Evolutionary conservation across 495 filamentous ascomycete genomes (phyloP).

Genomic region (Pseudevernia furfuracea): DNA sequence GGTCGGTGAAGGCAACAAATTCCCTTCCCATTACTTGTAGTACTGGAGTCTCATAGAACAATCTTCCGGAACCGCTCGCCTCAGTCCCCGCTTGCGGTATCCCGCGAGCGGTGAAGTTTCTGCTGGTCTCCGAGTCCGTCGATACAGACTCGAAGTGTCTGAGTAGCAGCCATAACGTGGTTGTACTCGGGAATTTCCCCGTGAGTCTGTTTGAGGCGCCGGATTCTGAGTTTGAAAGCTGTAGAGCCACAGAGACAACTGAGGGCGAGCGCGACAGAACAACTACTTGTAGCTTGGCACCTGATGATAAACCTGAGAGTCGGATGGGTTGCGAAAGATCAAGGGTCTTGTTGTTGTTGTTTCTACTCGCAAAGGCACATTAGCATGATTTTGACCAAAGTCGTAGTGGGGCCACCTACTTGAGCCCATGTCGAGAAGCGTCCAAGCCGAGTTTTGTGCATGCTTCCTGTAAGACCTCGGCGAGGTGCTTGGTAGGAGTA

Average conservation of each 20-base stretch:
- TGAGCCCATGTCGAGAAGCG: constrained; percentile 68
- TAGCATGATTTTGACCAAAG: not conserved
- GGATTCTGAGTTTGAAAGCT: constrained; percentile 62
- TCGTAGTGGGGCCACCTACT: constrained; percentile 43
- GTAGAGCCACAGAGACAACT: constrained; percentile 75
- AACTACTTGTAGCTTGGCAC: constrained; percentile 90
- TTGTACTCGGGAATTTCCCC: constrained; percentile 77
- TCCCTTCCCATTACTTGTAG: constrained; percentile 73
- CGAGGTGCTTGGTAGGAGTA: constrained; percentile 66
- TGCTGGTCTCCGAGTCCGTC: constrained; percentile 43
- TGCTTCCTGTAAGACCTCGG: constrained; percentile 78
- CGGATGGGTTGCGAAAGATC: constrained; percentile 79
- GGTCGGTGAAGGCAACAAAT: constrained; percentile 62
- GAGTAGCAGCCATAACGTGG: constrained; percentile 77
- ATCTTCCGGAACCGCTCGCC: constrained; percentile 55
- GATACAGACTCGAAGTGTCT: constrained; percentile 75
- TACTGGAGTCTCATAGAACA: constrained; percentile 83
- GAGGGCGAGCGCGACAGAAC: constrained; percentile 72
- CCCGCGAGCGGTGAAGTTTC: constrained; percentile 73
- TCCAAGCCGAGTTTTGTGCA: constrained; percentile 69
- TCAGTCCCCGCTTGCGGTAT: constrained; percentile 50
- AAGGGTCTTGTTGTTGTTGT: constrained; percentile 62
- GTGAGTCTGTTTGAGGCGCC: constrained; percentile 50
- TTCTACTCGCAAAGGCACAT: not conserved
- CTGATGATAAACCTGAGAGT: constrained; percentile 75